Evolutionary conservation across 148 eudicot genomes (phyloP).

Genomic region (Chenopodium quinoa): DNA sequence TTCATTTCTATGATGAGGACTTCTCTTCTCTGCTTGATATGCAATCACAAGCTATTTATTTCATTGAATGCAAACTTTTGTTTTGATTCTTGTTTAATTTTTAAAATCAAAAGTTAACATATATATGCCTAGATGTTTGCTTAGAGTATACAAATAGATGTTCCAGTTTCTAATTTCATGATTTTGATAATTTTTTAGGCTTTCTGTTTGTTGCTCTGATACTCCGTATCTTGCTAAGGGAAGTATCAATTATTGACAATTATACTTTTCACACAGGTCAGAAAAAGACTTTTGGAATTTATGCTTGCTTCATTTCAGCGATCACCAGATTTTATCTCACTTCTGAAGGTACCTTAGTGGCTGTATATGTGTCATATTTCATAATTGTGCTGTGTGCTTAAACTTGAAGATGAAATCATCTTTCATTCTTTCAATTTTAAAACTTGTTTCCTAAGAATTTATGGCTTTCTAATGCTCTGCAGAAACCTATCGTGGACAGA

Average conservation of each 20-base stretch:
- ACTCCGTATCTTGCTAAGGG: conserved; percentile 6
- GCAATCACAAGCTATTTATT: neutral
- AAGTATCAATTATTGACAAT: neutral
- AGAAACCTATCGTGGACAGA: conserved; percentile 94
- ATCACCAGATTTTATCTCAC: conserved; percentile 76
- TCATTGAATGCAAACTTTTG: neutral
- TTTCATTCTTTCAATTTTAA: conserved; percentile 3
- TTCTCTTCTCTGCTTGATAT: neutral
- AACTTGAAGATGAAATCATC: no score
- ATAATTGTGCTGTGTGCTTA: conserved; percentile 1
- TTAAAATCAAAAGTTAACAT: neutral
- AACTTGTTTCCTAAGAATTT: conserved; percentile 9
- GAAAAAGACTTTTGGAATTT: conserved; percentile 84
- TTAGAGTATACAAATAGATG: neutral
- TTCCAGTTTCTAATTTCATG: neutral
- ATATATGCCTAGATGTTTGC: neutral
- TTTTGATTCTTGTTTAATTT: neutral
- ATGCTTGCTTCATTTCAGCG: conserved; percentile 91
- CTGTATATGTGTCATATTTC: neutral
- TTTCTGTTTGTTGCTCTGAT: neutral
- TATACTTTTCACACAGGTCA: conserved; percentile 44
- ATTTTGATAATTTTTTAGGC: neutral
- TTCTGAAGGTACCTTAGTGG: conserved; percentile 67
- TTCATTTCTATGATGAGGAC: neutral
- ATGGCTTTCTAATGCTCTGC: conserved; percentile 30